These are phyloP conservation scores for Salix arbutifolia DNA, from an alignment of 345 rosid species.

Conservation along the genomic window DNA sequence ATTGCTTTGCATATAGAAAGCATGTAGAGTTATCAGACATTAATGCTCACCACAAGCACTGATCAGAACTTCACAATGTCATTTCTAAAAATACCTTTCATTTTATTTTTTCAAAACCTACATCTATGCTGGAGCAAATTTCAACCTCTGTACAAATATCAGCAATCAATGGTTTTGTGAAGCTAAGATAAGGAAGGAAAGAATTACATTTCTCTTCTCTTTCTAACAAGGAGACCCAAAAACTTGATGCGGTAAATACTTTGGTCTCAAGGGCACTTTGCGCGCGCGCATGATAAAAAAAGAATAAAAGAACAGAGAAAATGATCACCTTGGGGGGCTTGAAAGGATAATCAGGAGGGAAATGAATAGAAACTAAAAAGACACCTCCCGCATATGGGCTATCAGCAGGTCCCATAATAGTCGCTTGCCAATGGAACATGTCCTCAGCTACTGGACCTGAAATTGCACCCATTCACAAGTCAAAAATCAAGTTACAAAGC, in stretches of 20 bases:
- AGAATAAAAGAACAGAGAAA: not conserved
- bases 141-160: not conserved
- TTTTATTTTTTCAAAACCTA: not conserved
- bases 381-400: slow-evolving; percentile 41
- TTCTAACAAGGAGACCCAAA: not conserved
- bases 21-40: not conserved
- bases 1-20: not conserved
- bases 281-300: not conserved
- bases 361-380: slow-evolving; percentile 40
- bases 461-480: not conserved
- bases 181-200: not conserved
- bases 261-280: not conserved
- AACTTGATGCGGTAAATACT: not conserved
- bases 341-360: slow-evolving; percentile 41
- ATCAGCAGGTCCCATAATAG: slow-evolving; percentile 44
- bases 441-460: slow-evolving; percentile 43
- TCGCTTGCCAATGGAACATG: slow-evolving; percentile 46
- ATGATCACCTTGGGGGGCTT: slow-evolving; percentile 38
- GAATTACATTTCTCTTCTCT: not conserved
- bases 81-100: not conserved
- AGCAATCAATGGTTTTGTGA: not conserved
- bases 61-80: not conserved
- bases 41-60: not conserved
- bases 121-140: not conserved
- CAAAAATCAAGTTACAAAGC: not conserved